Base-by-base conservation (phyloP, 768 basidiomycete species). In the Phylloporus sp. region DNA sequence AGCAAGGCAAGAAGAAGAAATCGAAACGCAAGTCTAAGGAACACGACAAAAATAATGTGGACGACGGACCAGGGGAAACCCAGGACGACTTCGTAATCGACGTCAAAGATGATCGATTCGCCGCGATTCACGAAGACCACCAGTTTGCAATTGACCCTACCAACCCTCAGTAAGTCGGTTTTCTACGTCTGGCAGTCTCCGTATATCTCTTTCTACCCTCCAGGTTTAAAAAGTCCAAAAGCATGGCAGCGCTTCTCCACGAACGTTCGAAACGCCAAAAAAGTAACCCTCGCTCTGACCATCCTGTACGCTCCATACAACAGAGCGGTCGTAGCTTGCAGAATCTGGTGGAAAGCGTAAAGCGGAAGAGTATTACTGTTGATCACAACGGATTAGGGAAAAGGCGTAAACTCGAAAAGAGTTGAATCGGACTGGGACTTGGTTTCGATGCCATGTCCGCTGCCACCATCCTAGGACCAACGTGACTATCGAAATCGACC, bases 111-210 rank as follows among this genome's bases (percentile, higher is more conserved):
- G 79, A 84, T 9, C 84, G 96, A 14, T 98, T 98, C 75, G 80
- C 80, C 61, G 84, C 78, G 18, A 61, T 98, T 35, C 87, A 92
- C 57, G 90, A 96, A 56, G 86, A 97, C 59, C 82, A 90, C 57
- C 79, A 84, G 26, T 98, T 90, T 54, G 94, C 95, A 0, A 93
- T 99, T 54, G 96, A 99, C 66, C 95, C 96, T 17, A 88, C 81
- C 43, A 89, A 97, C 69, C 92, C 95, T 63, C 89, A 84, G 95
- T 96, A 61, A 54, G 92, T 76, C 15, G 1, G 20, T 24, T 46
- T 31, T 27, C 24, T 37, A 18, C 17, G 4, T 2, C 9, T 11
- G 34, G 17, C 10, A 9, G 9, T 13, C 20, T 27, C 24, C 38
- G 28, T 18, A 13, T 14, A 18, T 11, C 21, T 38, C 39, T 24